Conservation (phyloP, 202 grass and related monocot genomes). For the Digitaria exilis region DNA sequence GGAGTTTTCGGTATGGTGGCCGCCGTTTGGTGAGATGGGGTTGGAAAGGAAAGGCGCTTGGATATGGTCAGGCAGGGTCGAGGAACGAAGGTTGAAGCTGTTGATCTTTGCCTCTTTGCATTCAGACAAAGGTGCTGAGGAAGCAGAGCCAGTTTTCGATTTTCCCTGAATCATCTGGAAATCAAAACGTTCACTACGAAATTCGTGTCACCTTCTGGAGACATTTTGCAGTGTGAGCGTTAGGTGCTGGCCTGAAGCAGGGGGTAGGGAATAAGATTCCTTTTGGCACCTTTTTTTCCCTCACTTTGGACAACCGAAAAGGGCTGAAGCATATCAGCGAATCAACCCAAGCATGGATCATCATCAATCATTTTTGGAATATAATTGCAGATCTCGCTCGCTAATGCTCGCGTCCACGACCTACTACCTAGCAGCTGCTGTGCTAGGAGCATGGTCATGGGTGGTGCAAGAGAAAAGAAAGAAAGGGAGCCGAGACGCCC, state of each 20-base stretch:
- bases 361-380: constrained; percentile 46
- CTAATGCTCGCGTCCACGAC: constrained; percentile 25
- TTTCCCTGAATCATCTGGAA: neutral
- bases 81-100: constrained; percentile 20
- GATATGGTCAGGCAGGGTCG: constrained; percentile 21
- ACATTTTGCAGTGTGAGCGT: neutral
- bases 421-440: constrained; percentile 10
- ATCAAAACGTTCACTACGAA: neutral
- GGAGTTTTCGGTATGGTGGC: constrained; percentile 20
- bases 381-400: neutral
- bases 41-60: constrained; percentile 32
- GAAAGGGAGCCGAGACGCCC: neutral
- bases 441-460: neutral
- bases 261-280: neutral
- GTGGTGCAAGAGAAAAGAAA: neutral
- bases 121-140: neutral
- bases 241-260: constrained; percentile 3
- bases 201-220: neutral
- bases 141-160: neutral
- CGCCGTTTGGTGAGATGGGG: constrained; percentile 47
- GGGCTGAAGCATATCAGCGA: neutral
- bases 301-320: constrained; percentile 6
- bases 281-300: neutral
- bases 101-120: constrained; percentile 5
- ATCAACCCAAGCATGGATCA: constrained; percentile 18